Conservation (phyloP, 768 basidiomycete species). For the Amanita polypyramis region DNA sequence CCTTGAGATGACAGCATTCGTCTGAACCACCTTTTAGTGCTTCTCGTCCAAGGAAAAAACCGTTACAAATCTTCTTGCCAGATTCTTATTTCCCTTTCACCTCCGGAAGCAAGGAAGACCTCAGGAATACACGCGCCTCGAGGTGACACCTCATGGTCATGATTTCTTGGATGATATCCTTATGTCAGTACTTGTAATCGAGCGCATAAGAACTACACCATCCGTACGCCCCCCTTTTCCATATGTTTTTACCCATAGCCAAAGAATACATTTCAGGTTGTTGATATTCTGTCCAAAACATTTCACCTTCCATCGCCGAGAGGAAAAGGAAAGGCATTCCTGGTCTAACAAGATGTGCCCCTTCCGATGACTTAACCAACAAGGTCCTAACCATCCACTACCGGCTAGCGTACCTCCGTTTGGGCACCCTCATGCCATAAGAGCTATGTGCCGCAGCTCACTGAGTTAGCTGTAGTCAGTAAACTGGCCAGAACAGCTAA, state of each 20-base stretch:
- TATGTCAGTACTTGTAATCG: slow-evolving; percentile 29
- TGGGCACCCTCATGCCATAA: slow-evolving; percentile 46
- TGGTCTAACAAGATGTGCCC: neutral
- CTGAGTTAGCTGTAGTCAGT: slow-evolving; percentile 27
- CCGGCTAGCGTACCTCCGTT: neutral
- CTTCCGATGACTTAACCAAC: neutral
- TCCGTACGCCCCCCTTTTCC: slow-evolving; percentile 13
- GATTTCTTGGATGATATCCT: slow-evolving; percentile 32
- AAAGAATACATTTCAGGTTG: slow-evolving; percentile 1
- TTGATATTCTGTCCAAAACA: slow-evolving; percentile 6
- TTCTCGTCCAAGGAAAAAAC: slow-evolving; percentile 29
- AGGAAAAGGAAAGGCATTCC: slow-evolving; percentile 1
- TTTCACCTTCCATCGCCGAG: slow-evolving; percentile 4
- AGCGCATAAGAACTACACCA: slow-evolving; percentile 29
- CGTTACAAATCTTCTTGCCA: slow-evolving; percentile 22
- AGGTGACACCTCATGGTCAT: slow-evolving; percentile 29
- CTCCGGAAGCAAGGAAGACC: slow-evolving; percentile 24
- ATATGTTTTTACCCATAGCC: neutral
- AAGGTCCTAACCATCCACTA: neutral
- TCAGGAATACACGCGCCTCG: slow-evolving; percentile 22
- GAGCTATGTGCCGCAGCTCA: slow-evolving; percentile 71
- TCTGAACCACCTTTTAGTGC: slow-evolving; percentile 17
- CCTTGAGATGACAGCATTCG: neutral
- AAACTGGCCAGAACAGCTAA: neutral
- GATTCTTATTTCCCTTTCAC: slow-evolving; percentile 25